Evolutionary conservation across 2,329 filamentous ascomycete species (phyloP), one percentile per base, ranked within the genome.

Genomic region (Bipolaris sorokiniana): DNA sequence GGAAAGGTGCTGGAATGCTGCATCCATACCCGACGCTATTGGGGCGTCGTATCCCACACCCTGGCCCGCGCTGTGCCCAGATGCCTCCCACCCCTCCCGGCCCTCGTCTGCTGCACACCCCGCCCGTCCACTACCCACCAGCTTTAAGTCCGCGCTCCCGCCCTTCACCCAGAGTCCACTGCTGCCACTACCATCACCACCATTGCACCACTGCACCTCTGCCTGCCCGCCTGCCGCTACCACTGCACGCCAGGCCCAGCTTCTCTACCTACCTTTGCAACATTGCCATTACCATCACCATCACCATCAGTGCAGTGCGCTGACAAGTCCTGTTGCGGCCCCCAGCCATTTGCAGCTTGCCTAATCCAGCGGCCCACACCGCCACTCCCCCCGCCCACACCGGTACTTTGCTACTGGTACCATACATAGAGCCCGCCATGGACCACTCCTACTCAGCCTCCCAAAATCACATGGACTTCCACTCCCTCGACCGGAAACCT

Each of bases 401-500:
- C 71, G 74, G 69, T 75, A 74, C 71, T 75, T 74, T 66, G 59
- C 69, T 74, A 75, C 74, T 76, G 26, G 26, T 28, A 28, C 26
- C 26, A 28, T 28, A 28, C 26, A 28, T 28, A 77, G 71, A 73
- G 64, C 59, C 71, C 67, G 61, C 64, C 70, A 77, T 78, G 74
- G 71, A 72, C 66, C 75, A 73, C 63, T 62, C 68, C 42, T 64
- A 56, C 59, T 37, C 59, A 48, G 64, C 42, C 65, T 50, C 56
- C 65, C 51, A 60, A 55, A 54, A 64, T 28, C 69, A 71, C 67
- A 76, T 76, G 72, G 72, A 77, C 59, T 78, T 73, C 54, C 71
- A 75, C 67, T 60, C 73, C 56, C 66, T 73, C 57, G 76, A 77
- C 73, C 69, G 72, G 45, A 78, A 77, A 66, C 70, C 74, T 33